These are phyloP conservation scores for Taxillus chinensis DNA, from an alignment of 164 flowering plant species.

Conservation along the genomic window DNA sequence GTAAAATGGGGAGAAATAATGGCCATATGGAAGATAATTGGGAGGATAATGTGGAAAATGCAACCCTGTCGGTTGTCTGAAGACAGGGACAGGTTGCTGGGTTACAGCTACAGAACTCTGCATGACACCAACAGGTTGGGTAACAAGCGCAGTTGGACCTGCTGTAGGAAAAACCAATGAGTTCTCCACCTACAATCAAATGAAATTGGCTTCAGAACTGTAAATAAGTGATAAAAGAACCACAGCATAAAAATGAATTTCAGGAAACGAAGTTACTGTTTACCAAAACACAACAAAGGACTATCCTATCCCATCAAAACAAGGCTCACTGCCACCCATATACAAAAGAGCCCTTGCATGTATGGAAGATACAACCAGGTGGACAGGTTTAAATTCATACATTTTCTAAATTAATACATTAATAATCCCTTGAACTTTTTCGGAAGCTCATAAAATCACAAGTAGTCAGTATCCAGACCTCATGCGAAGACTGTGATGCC, in stretches of 20 bases:
- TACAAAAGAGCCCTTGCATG: too few species aligned
- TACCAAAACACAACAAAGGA: too few species aligned
- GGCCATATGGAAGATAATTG: constrained; percentile 62
- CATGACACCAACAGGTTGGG: constrained; percentile 12
- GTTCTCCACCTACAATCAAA: constrained; percentile 47
- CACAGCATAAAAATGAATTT: too few species aligned
- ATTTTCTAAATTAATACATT: too few species aligned
- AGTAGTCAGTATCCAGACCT: constrained; percentile 32
- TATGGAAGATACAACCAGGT: too few species aligned
- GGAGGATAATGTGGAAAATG: constrained; percentile 38
- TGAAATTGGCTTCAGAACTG: constrained; percentile 2
- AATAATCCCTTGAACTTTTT: too few species aligned
- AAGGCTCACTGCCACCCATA: too few species aligned
- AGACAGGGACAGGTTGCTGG: constrained; percentile 73
- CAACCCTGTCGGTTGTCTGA: constrained; percentile 66
- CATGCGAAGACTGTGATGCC: constrained; percentile 56
- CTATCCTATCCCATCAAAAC: too few species aligned
- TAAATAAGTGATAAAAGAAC: not conserved
- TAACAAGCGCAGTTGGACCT: constrained; percentile 50
- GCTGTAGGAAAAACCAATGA: constrained; percentile 29
- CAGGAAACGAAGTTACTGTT: too few species aligned
- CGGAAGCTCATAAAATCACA: not conserved
- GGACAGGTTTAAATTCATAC: too few species aligned
- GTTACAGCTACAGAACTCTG: constrained; percentile 50
- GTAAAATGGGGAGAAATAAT: constrained; percentile 65